Percentiles rank a stretch among this genome's conserved stretches.
Evolutionary conservation across 208 protist genomes (phyloP).

Genomic region (Tritrichomonas musculus): DNA sequence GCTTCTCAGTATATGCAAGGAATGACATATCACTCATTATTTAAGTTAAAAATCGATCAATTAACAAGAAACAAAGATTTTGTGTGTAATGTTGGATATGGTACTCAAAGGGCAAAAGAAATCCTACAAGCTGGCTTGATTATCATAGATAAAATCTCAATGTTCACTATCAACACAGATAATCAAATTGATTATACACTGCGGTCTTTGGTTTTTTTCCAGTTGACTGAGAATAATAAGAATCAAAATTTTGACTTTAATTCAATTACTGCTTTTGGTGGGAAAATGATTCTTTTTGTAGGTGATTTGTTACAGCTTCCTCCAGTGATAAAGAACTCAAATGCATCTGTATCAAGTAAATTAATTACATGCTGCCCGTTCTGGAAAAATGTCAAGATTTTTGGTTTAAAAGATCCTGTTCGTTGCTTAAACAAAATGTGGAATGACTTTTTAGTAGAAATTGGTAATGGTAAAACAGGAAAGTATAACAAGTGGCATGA

Average conservation of each 20-base stretch:
- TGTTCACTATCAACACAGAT: neutral
- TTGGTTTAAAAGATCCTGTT: neutral
- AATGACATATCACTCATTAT: neutral
- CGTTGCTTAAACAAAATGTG: neutral
- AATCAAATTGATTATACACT: neutral
- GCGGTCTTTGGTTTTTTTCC: neutral
- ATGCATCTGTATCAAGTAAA: neutral
- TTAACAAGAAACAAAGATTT: neutral
- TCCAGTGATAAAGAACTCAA: neutral
- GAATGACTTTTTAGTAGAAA: neutral
- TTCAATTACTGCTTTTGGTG: neutral
- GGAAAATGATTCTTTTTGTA: neutral
- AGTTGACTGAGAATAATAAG: neutral
- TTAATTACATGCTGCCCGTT: neutral
- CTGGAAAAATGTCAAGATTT: neutral
- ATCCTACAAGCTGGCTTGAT: neutral
- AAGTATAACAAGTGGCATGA: too few species aligned
- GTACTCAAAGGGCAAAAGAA: neutral
- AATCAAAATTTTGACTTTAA: neutral
- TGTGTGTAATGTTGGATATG: neutral
- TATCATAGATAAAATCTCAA: neutral
- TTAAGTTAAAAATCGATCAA: neutral
- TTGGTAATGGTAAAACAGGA: neutral
- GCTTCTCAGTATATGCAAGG: neutral
- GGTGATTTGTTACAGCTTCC: neutral